Percentiles rank a stretch among this genome's conserved stretches.
Evolutionary conservation across 768 basidiomycete genomes (phyloP).

Genomic region (Hemileccinum impolitum): DNA sequence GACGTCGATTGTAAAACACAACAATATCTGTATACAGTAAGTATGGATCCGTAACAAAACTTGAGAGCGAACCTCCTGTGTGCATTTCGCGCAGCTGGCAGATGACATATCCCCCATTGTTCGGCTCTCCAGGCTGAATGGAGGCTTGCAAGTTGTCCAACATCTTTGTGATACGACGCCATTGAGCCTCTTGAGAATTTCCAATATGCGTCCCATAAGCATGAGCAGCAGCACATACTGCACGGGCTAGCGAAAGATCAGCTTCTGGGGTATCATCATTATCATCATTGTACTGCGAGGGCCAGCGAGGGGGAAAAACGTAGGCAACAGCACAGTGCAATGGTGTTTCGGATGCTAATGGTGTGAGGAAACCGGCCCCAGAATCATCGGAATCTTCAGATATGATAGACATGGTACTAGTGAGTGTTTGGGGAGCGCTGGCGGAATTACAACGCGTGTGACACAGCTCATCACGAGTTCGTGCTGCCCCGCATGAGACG

Average conservation of each 20-base stretch:
- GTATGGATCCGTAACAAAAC: background rate
- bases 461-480: no score
- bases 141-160: slow-evolving; percentile 2
- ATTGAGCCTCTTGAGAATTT: background rate
- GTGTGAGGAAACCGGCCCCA: no score
- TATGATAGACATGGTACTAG: no score
- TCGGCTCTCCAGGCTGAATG: background rate
- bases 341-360: no score
- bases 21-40: slow-evolving; percentile 30
- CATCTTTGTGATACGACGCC: slow-evolving; percentile 4
- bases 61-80: background rate
- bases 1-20: slow-evolving; percentile 36
- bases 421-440: no score
- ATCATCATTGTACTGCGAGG: no score
- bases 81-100: slow-evolving; percentile 1
- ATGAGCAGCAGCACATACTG: slow-evolving; percentile 2
- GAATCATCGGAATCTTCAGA: no score
- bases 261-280: background rate
- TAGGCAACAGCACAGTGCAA: no score
- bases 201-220: background rate
- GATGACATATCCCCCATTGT: background rate
- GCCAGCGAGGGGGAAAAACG: background rate
- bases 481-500: no score
- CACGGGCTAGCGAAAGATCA: background rate
- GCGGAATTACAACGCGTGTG: no score